These are phyloP conservation scores for Candida pini DNA, from an alignment of 805 yeast genomes.

Conservation along the genomic window DNA sequence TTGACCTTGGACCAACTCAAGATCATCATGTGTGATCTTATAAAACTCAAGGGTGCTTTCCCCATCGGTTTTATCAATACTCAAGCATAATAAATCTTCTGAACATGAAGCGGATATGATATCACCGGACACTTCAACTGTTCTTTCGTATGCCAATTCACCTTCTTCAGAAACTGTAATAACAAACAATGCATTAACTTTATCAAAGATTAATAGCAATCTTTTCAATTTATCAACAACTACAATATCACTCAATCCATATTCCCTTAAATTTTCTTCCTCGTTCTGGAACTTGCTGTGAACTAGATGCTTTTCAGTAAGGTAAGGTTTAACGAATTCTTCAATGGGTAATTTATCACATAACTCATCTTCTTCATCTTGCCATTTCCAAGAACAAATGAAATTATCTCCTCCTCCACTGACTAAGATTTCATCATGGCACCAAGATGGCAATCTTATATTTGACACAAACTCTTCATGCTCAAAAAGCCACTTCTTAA, in stretches of 20 bases:
- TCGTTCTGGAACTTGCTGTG: constrained; percentile 62
- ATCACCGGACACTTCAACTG: constrained; percentile 24
- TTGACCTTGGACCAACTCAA: constrained; percentile 7
- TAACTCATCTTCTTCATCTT: constrained; percentile 31
- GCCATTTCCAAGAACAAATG: constrained; percentile 78
- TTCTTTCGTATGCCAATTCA: constrained; percentile 27
- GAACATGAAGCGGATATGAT: constrained; percentile 23
- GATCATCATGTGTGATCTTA: constrained; percentile 20
- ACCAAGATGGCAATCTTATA: constrained; percentile 49
- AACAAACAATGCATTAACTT: constrained; percentile 37
- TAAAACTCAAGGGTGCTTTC: constrained; percentile 19
- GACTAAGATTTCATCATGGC: constrained; percentile 43
- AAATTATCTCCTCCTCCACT: constrained; percentile 91
- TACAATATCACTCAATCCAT: constrained; percentile 36
- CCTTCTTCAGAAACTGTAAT: constrained; percentile 29
- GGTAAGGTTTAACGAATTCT: constrained; percentile 38
- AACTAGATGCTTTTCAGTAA: constrained; percentile 55
- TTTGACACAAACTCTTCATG: constrained; percentile 78
- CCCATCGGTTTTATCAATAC: constrained; percentile 21
- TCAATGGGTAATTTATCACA: constrained; percentile 32
- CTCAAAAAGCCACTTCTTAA: constrained; percentile 81
- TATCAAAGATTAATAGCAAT: constrained; percentile 43
- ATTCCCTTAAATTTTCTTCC: constrained; percentile 40
- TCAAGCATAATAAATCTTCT: constrained; percentile 18
- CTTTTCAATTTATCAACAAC: constrained; percentile 25